Conservation (phyloP, 2,329 filamentous ascomycete species). For the Penicillium sp. region DNA sequence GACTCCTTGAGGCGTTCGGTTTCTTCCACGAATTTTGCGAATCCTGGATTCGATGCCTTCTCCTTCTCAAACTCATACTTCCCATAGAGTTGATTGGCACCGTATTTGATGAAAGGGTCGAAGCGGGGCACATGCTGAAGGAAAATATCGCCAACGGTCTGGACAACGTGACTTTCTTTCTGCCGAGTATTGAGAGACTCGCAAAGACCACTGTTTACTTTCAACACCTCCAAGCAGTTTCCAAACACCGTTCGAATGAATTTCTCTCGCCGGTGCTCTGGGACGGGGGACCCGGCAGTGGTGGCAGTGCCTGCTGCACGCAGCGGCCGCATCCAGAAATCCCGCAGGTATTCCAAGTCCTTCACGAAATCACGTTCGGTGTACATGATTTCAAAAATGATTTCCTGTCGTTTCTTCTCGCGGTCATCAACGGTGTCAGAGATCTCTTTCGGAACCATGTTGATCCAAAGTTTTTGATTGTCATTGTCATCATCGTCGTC, state of each 20-base stretch:
- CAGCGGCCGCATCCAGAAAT: slow-evolving; percentile 97
- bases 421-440: slow-evolving; percentile 83
- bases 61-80: slow-evolving; percentile 99
- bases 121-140: slow-evolving; percentile 88
- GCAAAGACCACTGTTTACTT: slow-evolving; percentile 83
- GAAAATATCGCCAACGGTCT: slow-evolving; percentile 91
- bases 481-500: slow-evolving; percentile 80
- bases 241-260: slow-evolving; percentile 94
- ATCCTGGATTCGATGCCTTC: slow-evolving; percentile 77
- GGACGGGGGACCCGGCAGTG: slow-evolving; percentile 83
- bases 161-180: slow-evolving; percentile 83
- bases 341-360: slow-evolving; percentile 92
- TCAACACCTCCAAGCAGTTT: slow-evolving; percentile 92
- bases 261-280: slow-evolving; percentile 78
- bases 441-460: slow-evolving; percentile 92
- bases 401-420: slow-evolving; percentile 96
- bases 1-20: slow-evolving; percentile 95
- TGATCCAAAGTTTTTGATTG: slow-evolving; percentile 99
- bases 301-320: slow-evolving; percentile 63
- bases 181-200: slow-evolving; percentile 85
- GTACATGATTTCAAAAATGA: slow-evolving; percentile 98
- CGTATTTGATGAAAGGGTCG: slow-evolving; percentile 93
- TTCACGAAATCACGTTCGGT: slow-evolving; percentile 99
- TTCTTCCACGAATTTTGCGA: slow-evolving; percentile 90
- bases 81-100: slow-evolving; percentile 89